Percentiles rank a stretch among this genome's conserved stretches.
These are phyloP conservation scores for Anethum foeniculum DNA, from an alignment of 140 eudicot genomes.

Conservation along the genomic window DNA sequence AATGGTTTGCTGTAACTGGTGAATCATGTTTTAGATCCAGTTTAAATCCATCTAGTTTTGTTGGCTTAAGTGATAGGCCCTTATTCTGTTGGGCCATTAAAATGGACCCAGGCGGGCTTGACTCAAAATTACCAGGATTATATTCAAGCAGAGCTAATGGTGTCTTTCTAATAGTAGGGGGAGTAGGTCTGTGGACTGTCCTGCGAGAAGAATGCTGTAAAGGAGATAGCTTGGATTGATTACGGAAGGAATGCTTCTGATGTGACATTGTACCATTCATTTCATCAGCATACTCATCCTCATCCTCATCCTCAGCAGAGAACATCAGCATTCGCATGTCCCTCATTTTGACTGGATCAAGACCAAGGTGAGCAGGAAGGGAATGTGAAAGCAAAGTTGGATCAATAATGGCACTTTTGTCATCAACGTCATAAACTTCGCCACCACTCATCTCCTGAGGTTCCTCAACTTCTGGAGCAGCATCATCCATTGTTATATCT, in stretches of 20 bases:
- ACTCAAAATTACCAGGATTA: slow-evolving; percentile 48
- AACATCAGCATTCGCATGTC: slow-evolving; percentile 82
- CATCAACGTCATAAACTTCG: slow-evolving; percentile 49
- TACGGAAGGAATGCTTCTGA: slow-evolving; percentile 25
- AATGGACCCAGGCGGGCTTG: slow-evolving; percentile 59
- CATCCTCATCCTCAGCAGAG: slow-evolving; percentile 57
- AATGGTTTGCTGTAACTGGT: slow-evolving; percentile 57
- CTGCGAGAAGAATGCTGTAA: slow-evolving; percentile 19
- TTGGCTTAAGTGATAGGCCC: slow-evolving; percentile 39
- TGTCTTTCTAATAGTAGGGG: slow-evolving; percentile 53
- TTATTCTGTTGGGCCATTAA: slow-evolving; percentile 66
- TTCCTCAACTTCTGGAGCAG: slow-evolving; percentile 38
- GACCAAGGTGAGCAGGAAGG: slow-evolving; percentile 93
- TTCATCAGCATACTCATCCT: slow-evolving; percentile 48
- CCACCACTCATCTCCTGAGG: slow-evolving; percentile 38
- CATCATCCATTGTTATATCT: slow-evolving; percentile 68
- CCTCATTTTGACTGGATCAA: slow-evolving; percentile 79
- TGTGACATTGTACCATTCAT: slow-evolving; percentile 26
- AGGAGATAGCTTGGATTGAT: slow-evolving; percentile 45
- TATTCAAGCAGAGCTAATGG: slow-evolving; percentile 85
- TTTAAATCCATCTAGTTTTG: slow-evolving; percentile 67
- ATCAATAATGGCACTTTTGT: slow-evolving; percentile 33
- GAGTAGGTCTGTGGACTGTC: slow-evolving; percentile 32
- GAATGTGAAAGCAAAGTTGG: slow-evolving; percentile 66
- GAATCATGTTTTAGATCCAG: slow-evolving; percentile 54